Conservation (phyloP, 345 rosid species). For the Mercurialis annua region DNA sequence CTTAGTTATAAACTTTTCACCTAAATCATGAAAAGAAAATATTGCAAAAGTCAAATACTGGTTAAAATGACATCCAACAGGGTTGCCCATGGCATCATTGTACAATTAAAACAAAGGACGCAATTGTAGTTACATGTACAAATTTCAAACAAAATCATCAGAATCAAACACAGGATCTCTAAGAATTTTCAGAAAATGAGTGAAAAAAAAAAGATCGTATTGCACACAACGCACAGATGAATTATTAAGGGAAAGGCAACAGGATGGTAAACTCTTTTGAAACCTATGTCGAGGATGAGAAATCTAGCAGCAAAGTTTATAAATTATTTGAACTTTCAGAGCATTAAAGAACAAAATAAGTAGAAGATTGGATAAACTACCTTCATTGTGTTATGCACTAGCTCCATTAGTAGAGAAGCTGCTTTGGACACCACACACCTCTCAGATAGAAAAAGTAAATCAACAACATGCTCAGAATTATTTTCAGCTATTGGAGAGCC, state of each 20-base stretch:
- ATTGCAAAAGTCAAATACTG: not conserved
- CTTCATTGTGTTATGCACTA: constrained; percentile 80
- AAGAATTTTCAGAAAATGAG: not conserved
- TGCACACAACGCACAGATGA: not conserved
- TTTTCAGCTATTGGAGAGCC: constrained; percentile 25
- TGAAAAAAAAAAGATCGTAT: not conserved
- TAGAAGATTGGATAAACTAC: constrained; percentile 25
- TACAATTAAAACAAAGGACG: not conserved
- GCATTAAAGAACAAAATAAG: no score
- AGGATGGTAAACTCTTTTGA: not conserved
- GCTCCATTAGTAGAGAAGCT: constrained; percentile 73
- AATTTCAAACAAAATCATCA: not conserved
- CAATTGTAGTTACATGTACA: not conserved
- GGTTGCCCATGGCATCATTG: not conserved
- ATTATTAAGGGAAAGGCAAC: no score
- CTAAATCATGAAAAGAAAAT: not conserved
- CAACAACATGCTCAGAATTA: constrained; percentile 54
- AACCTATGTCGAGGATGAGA: not conserved
- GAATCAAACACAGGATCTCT: not conserved
- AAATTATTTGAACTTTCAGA: not conserved
- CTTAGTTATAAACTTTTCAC: not conserved
- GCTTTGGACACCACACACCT: constrained; percentile 78
- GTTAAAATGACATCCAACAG: not conserved
- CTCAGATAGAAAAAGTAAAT: constrained; percentile 74
- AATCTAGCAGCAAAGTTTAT: no score